phyloP scores from a whole-genome alignment of 257 asterid species.

The Capsicum baccatum region DNA sequence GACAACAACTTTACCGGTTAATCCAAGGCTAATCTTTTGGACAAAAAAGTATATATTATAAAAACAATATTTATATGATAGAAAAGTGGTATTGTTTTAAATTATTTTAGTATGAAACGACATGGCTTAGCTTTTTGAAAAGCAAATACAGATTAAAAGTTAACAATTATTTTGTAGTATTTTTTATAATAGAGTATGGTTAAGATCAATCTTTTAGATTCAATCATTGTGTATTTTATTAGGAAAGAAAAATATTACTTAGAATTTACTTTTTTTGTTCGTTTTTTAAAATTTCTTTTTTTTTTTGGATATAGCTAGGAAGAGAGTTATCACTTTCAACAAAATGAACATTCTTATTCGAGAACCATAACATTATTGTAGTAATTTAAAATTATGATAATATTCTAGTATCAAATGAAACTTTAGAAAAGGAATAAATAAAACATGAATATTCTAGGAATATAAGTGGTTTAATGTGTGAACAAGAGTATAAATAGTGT shows the following conservation, averaged over 20 bases:
- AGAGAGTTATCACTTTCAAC: neutral
- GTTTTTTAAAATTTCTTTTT: slow-evolving; percentile 24
- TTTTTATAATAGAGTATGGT: slow-evolving; percentile 49
- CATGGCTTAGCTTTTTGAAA: slow-evolving; percentile 43
- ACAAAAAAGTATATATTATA: neutral
- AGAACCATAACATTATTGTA: neutral
- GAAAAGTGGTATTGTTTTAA: slow-evolving; percentile 12
- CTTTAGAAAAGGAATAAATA: neutral
- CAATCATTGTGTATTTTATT: slow-evolving; percentile 65
- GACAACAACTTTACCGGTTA: too few relatives aligned
- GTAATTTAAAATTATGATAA: neutral
- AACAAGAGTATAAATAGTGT: neutral
- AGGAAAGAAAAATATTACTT: neutral
- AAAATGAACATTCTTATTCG: slow-evolving; percentile 22
- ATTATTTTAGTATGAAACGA: slow-evolving; percentile 40
- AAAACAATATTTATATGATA: neutral
- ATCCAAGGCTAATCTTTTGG: too few relatives aligned
- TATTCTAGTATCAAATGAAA: slow-evolving; percentile 24
- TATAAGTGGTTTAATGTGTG: neutral
- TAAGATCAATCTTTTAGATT: slow-evolving; percentile 71
- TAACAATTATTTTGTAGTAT: slow-evolving; percentile 33
- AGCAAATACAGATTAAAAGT: slow-evolving; percentile 45
- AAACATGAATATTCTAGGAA: slow-evolving; percentile 18
- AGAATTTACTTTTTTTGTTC: neutral
- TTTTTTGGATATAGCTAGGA: slow-evolving; percentile 25